These are phyloP conservation scores for Phialocephala sp. DNA, from an alignment of 2,329 filamentous ascomycete species.

Conservation along the genomic window DNA sequence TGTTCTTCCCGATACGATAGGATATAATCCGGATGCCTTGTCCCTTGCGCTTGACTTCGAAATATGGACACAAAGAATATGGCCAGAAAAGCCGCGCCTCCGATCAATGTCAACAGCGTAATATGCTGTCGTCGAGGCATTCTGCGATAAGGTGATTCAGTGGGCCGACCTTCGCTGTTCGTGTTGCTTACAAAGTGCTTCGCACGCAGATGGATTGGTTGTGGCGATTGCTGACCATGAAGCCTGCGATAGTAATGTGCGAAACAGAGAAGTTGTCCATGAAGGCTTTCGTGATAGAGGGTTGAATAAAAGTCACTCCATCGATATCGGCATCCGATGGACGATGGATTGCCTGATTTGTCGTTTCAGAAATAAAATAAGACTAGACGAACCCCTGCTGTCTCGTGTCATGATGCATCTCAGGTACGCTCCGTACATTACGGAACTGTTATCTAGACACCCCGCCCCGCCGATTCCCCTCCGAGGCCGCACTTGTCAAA, in stretches of 20 bases:
- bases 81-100: conserved; percentile 62
- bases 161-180: neutral
- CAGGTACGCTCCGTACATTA: neutral
- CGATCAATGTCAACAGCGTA: conserved; percentile 58
- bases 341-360: conserved; percentile 20
- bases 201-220: neutral
- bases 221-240: conserved; percentile 1
- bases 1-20: conserved; percentile 27
- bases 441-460: too few relatives aligned
- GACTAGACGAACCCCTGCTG: neutral
- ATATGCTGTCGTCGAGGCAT: conserved; percentile 52
- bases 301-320: conserved; percentile 5
- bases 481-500: conserved; percentile 19
- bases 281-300: neutral
- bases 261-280: neutral
- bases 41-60: conserved; percentile 29
- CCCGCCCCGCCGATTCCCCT: conserved; percentile 17
- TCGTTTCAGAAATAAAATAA: conserved; percentile 22
- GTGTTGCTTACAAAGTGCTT: neutral
- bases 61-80: conserved; percentile 61
- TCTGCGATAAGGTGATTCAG: conserved; percentile 5
- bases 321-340: neutral
- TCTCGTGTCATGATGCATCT: neutral
- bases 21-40: conserved; percentile 30
- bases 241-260: neutral